Conservation (phyloP, 2,329 filamentous ascomycete genomes). For the Ascochyta viciae-villosae region DNA sequence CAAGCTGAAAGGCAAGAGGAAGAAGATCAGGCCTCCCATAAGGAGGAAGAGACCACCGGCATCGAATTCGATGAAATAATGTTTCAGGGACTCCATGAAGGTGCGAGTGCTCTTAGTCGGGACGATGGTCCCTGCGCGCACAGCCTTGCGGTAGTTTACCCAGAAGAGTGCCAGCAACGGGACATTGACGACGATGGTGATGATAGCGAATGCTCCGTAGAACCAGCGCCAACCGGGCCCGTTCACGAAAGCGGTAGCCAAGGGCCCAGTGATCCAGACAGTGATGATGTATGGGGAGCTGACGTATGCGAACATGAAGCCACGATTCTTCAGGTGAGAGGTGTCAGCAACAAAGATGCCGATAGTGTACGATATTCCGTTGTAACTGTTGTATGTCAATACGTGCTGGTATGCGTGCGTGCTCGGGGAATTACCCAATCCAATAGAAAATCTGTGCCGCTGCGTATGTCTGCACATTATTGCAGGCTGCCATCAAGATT, state of each 20-base stretch:
- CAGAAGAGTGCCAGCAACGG: constrained; percentile 68
- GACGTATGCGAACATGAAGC: constrained; percentile 63
- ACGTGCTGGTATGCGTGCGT: neutral
- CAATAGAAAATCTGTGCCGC: constrained; percentile 71
- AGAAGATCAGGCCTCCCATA: constrained; percentile 65
- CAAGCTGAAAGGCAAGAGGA: constrained; percentile 73
- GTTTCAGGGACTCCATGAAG: constrained; percentile 53
- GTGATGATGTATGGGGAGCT: constrained; percentile 31
- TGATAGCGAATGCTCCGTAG: constrained; percentile 70
- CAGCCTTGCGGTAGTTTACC: constrained; percentile 65
- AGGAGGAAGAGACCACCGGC: constrained; percentile 66
- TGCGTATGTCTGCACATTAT: constrained; percentile 65
- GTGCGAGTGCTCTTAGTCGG: constrained; percentile 55
- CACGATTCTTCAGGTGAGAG: constrained; percentile 67
- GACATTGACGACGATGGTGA: constrained; percentile 65
- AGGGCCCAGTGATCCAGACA: constrained; percentile 27
- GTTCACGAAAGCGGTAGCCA: constrained; percentile 49
- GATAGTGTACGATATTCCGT: constrained; percentile 65
- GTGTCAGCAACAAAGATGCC: constrained; percentile 72
- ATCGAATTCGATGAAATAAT: constrained; percentile 70
- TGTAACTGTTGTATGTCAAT: constrained; percentile 24
- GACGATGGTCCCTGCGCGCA: constrained; percentile 59
- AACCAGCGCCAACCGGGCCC: constrained; percentile 69
- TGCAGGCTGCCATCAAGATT: constrained; percentile 71
- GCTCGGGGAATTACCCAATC: constrained; percentile 56